Percentiles rank a stretch among this genome's conserved stretches.
Conservation (phyloP, 805 yeast genomes). For the Ogataea ganodermae region DNA sequence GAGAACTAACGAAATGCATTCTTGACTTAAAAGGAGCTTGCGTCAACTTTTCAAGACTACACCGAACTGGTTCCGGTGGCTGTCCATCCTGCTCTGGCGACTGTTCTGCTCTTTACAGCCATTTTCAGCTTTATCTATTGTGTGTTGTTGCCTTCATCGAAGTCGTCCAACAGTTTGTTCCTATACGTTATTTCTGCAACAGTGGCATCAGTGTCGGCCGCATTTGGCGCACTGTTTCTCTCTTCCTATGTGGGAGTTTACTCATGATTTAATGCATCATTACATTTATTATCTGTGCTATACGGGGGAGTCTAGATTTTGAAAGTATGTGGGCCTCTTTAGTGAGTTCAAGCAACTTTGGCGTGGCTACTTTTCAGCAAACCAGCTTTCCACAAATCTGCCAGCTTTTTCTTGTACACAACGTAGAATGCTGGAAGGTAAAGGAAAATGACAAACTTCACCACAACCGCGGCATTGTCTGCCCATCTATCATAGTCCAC, state of each 20-base stretch:
- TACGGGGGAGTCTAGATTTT: not conserved
- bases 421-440: slow-evolving; percentile 27
- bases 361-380: not conserved
- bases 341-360: slow-evolving; percentile 1
- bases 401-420: slow-evolving; percentile 25
- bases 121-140: slow-evolving; percentile 9
- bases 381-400: slow-evolving; percentile 16
- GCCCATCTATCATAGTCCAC: slow-evolving; percentile 21
- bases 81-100: slow-evolving; percentile 21
- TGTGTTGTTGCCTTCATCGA: slow-evolving; percentile 6
- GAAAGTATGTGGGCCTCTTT: not conserved
- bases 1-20: slow-evolving; percentile 3
- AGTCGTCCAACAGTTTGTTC: not conserved
- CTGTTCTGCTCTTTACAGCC: slow-evolving; percentile 6
- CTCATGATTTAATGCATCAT: slow-evolving; percentile 17
- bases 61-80: slow-evolving; percentile 16
- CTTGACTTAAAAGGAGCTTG: slow-evolving; percentile 4
- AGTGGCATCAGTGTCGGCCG: slow-evolving; percentile 25
- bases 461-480: slow-evolving; percentile 7
- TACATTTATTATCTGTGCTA: not conserved
- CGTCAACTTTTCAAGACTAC: slow-evolving; percentile 12
- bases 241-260: slow-evolving; percentile 37
- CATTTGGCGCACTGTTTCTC: slow-evolving; percentile 33
- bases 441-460: slow-evolving; percentile 17
- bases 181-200: slow-evolving; percentile 22